A percentile compares a stretch with the other conserved stretches of the same genome.
Evolutionary conservation across 1,284 basidiomycete species (phyloP).

Genomic region (Leccinum brunneo-olivaceum): DNA sequence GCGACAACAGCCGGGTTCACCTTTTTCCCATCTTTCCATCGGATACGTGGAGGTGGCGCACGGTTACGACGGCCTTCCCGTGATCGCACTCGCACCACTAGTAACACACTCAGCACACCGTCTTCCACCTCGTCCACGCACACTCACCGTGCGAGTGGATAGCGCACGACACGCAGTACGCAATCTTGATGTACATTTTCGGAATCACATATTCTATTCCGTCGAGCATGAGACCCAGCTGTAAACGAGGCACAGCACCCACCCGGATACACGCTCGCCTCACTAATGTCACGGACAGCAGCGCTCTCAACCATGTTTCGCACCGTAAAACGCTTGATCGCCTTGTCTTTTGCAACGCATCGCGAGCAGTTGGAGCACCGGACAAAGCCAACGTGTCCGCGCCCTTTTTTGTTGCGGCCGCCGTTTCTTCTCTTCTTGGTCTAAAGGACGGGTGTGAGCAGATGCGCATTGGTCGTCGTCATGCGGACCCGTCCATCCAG

Average conservation of each 20-base stretch:
- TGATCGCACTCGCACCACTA: slow-evolving; percentile 93
- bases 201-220: slow-evolving; percentile 87
- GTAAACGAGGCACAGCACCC: slow-evolving; percentile 30
- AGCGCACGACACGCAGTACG: slow-evolving; percentile 98
- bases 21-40: slow-evolving; percentile 99
- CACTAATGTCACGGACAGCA: slow-evolving; percentile 94
- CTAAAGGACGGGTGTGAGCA: slow-evolving; percentile 35
- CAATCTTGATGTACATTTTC: slow-evolving; percentile 99
- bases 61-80: slow-evolving; percentile 92
- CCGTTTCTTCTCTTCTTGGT: slow-evolving; percentile 99
- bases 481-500: slow-evolving; percentile 14
- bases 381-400: slow-evolving; percentile 90
- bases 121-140: too few relatives aligned
- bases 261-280: slow-evolving; percentile 93
- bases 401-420: slow-evolving; percentile 97
- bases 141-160: slow-evolving; percentile 91
- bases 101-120: too few relatives aligned
- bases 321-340: slow-evolving; percentile 99
- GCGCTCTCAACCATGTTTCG: slow-evolving; percentile 99
- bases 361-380: slow-evolving; percentile 99
- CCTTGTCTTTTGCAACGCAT: slow-evolving; percentile 95
- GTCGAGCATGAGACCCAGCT: background rate
- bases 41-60: slow-evolving; percentile 88
- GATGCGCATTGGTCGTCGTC: background rate
- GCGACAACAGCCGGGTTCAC: slow-evolving; percentile 79